Evolutionary conservation across 495 filamentous ascomycete genomes (phyloP), one percentile per base, ranked within the genome.

Genomic region (Aspergillus haitiensis): DNA sequence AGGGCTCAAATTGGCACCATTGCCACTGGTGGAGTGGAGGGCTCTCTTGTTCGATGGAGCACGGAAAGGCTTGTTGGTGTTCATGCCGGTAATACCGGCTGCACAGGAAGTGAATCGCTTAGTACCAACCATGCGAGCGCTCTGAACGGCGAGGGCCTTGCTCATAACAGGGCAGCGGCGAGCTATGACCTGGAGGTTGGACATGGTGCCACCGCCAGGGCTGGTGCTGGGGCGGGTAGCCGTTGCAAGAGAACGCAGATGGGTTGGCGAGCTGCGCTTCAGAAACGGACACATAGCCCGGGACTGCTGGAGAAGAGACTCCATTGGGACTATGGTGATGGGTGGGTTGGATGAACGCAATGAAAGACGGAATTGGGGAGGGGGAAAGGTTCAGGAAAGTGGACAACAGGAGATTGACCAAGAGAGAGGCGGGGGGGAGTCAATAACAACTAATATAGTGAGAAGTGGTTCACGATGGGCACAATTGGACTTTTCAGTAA

Each of bases 141-240:
- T 88, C 81, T 97, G 93, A 16, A 96, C 86, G 47, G 91, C 90
- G 66, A 98, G 82, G 45, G 94, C 94, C 80, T 97, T 97, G 72
- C 92, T 93, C 94, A 98, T 98, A 71, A 98, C 86, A 58, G 94
- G 94, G 85, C 94, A 98, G 66, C 94, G 91, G 67, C 91, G 88
- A 64, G 92, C 94, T 62, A 96, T 83, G 53, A 94, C 85, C 81
- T 97, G 95, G 63, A 98, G 84, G 77, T 97, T 98, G 66, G 92
- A 96, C 86, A 98, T 97, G 72, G 88, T 90, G 62, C 93, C 91
- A 52, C 92, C 93, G 62, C 91, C 88, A 32, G 86, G 87, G 48
- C 87, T 91, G 51, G 81, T 77, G 71, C 83, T 74, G 72, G 78
- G 77, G 66, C 87, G 82, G 67, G 88, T 83, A 21, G 91, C 85